Evolutionary conservation across 352 stramenopile species (phyloP).

Genomic region (Blastocystis sp.): DNA sequence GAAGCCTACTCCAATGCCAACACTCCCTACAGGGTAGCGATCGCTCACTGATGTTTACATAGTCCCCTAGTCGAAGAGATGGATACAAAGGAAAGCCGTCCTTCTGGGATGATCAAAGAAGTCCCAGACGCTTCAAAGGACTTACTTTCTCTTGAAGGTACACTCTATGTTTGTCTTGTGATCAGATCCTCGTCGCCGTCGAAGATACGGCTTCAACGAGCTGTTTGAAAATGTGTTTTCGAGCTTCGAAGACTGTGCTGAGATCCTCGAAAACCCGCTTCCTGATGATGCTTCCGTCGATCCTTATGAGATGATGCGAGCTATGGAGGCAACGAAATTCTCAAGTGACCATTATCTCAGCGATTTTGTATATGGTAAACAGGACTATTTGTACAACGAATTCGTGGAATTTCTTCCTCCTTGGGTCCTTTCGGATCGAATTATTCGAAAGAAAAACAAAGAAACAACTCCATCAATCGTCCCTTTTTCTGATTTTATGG

Average conservation of each 20-base stretch:
- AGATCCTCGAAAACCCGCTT: conserved; percentile 84
- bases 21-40: background rate
- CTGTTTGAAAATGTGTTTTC: conserved; percentile 83
- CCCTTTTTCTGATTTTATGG: background rate
- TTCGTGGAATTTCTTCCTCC: conserved; percentile 67
- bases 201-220: conserved; percentile 87
- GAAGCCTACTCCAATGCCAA: background rate
- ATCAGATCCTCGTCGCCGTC: conserved; percentile 69
- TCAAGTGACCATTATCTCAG: conserved; percentile 87
- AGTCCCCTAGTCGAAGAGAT: conserved; percentile 45
- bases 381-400: conserved; percentile 84
- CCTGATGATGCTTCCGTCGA: conserved; percentile 74
- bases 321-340: conserved; percentile 84
- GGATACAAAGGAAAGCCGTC: background rate
- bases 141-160: conserved; percentile 33
- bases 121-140: conserved; percentile 19
- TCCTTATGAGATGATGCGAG: conserved; percentile 67
- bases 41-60: background rate
- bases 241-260: conserved; percentile 81
- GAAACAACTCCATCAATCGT: background rate
- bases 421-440: conserved; percentile 78
- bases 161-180: background rate
- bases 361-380: conserved; percentile 79
- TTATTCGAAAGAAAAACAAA: conserved; percentile 31
- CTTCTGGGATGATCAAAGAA: background rate